Conservation (phyloP, 331 rosid genomes). For the Spiraea crenata region DNA sequence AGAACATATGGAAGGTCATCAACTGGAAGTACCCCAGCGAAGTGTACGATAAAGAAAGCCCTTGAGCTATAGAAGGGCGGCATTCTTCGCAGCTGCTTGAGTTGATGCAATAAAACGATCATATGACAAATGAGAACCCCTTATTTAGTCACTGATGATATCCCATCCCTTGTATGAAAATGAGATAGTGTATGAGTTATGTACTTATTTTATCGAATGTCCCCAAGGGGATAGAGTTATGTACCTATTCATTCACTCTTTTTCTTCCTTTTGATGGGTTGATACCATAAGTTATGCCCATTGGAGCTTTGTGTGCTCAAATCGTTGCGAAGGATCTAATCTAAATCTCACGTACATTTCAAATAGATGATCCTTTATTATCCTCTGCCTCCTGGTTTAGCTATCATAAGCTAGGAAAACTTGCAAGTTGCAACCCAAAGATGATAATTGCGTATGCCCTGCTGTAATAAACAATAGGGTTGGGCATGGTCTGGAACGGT, state of each 20-base stretch:
- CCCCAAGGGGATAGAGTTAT: too few relatives aligned
- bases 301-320: not conserved
- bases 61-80: constrained; percentile 24
- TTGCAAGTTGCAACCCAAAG: too few relatives aligned
- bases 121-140: not conserved
- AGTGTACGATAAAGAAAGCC: constrained; percentile 58
- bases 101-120: constrained; percentile 38
- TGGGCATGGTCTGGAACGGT: too few relatives aligned
- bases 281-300: not conserved
- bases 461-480: too few relatives aligned
- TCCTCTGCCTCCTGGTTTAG: too few relatives aligned
- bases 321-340: too few relatives aligned
- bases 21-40: constrained; percentile 80
- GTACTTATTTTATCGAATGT: not conserved
- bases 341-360: too few relatives aligned
- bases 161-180: constrained; percentile 17
- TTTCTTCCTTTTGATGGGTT: not conserved
- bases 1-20: constrained; percentile 96
- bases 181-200: not conserved
- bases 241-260: not conserved
- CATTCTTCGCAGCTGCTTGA: constrained; percentile 13
- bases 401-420: too few relatives aligned
- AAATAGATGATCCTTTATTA: too few relatives aligned
- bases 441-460: too few relatives aligned
- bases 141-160: constrained; percentile 14